These are phyloP conservation scores for Botrytis squamosa DNA, from an alignment of 2,329 filamentous ascomycete genomes.

Conservation along the genomic window DNA sequence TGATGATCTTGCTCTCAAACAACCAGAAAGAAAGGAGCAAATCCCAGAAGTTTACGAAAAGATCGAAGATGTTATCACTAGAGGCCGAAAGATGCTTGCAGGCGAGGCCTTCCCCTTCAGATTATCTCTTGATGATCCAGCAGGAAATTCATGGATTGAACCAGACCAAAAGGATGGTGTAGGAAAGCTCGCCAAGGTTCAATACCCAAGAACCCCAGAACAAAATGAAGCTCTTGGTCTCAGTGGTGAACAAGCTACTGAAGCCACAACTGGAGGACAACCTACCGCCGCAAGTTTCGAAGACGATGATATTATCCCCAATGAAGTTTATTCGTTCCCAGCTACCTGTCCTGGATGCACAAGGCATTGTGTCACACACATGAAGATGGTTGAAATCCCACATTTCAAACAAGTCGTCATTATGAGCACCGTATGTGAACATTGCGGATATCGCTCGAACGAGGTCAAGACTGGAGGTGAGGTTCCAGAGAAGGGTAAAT, in stretches of 20 bases:
- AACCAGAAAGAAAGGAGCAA: slow-evolving; percentile 76
- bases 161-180: slow-evolving; percentile 75
- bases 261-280: slow-evolving; percentile 45
- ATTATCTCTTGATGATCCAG: slow-evolving; percentile 82
- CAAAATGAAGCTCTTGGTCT: slow-evolving; percentile 88
- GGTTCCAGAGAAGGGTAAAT: slow-evolving; percentile 80
- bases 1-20: slow-evolving; percentile 76
- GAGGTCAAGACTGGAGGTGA: slow-evolving; percentile 97
- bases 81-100: slow-evolving; percentile 72
- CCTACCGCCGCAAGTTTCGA: slow-evolving; percentile 43
- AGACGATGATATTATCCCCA: slow-evolving; percentile 78
- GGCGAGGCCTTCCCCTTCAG: slow-evolving; percentile 84
- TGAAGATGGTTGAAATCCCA: slow-evolving; percentile 98
- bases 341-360: slow-evolving; percentile 89
- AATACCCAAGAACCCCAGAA: slow-evolving; percentile 77
- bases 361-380: slow-evolving; percentile 83
- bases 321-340: slow-evolving; percentile 91
- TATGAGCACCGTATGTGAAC: slow-evolving; percentile 89
- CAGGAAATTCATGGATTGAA: slow-evolving; percentile 95
- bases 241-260: slow-evolving; percentile 56
- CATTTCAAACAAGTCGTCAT: slow-evolving; percentile 97
- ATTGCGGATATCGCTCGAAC: slow-evolving; percentile 92
- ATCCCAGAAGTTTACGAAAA: slow-evolving; percentile 77
- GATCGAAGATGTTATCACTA: slow-evolving; percentile 72
- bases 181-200: slow-evolving; percentile 85